Evolutionary conservation across 768 basidiomycete genomes (phyloP).

Genomic region (Tulasnella sp.): DNA sequence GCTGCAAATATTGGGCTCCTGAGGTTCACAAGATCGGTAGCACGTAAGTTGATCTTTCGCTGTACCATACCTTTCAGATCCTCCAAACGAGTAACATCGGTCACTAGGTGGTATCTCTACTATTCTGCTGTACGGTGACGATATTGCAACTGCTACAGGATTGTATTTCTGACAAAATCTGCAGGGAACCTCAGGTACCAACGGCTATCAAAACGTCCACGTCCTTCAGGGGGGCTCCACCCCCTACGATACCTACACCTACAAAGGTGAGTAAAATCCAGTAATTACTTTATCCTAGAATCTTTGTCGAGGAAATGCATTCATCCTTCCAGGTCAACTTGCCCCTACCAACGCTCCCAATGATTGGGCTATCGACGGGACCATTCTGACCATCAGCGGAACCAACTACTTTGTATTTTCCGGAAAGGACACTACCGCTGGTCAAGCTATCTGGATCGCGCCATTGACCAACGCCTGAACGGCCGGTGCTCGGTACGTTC

Average conservation of each 20-base stretch:
- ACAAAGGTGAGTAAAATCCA: neutral
- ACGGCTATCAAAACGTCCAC: neutral
- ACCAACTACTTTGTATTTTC: constrained; percentile 15
- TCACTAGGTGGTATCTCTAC: neutral
- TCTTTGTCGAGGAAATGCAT: neutral
- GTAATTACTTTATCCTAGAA: neutral
- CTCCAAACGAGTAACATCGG: neutral
- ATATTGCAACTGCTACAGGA: neutral
- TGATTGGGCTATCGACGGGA: constrained; percentile 13
- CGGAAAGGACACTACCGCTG: neutral
- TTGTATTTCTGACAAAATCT: neutral
- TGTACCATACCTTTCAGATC: too few species aligned
- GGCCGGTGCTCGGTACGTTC: neutral
- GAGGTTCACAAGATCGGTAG: neutral
- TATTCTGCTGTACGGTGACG: neutral
- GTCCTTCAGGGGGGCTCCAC: constrained; percentile 8
- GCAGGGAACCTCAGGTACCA: neutral
- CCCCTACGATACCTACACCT: constrained; percentile 17
- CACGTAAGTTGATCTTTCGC: neutral
- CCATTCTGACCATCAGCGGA: neutral
- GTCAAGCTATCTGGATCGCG: constrained; percentile 7
- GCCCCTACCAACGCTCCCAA: constrained; percentile 18
- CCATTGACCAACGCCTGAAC: constrained; percentile 19
- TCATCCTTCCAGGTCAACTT: neutral
- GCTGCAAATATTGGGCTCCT: constrained; percentile 14